Evolutionary conservation across 2,329 filamentous ascomycete species (phyloP).

Genomic region (Fusarium armeniacum): DNA sequence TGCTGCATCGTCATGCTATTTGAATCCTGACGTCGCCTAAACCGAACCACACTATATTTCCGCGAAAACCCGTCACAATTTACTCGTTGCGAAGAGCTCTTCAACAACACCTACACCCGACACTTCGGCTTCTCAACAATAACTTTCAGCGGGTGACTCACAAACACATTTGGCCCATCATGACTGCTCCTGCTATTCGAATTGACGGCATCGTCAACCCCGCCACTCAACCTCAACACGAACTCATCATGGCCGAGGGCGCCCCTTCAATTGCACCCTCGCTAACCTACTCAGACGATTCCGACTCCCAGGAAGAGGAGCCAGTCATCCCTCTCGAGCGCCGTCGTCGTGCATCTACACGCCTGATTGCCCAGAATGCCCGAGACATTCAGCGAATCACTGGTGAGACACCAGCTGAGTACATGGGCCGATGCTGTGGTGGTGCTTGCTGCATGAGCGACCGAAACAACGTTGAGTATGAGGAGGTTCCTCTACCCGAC

Average conservation of each 20-base stretch:
- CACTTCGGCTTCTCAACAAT: slow-evolving; percentile 19
- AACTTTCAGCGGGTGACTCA: slow-evolving; percentile 26
- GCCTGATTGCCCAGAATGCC: slow-evolving; percentile 74
- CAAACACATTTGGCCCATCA: slow-evolving; percentile 41
- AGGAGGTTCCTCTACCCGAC: slow-evolving; percentile 73
- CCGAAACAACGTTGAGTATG: slow-evolving; percentile 64
- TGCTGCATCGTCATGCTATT: slow-evolving; percentile 45
- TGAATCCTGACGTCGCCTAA: slow-evolving; percentile 42
- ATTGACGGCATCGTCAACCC: slow-evolving; percentile 56
- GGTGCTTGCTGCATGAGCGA: slow-evolving; percentile 73
- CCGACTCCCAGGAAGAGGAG: slow-evolving; percentile 69
- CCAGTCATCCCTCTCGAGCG: slow-evolving; percentile 60
- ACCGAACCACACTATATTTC: slow-evolving; percentile 8
- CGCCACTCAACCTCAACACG: slow-evolving; percentile 57
- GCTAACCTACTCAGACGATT: slow-evolving; percentile 73
- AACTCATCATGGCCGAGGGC: slow-evolving; percentile 62
- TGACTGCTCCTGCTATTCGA: slow-evolving; percentile 50
- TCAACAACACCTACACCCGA: slow-evolving; percentile 32
- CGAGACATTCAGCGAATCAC: slow-evolving; percentile 74
- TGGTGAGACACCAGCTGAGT: slow-evolving; percentile 72
- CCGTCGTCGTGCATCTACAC: slow-evolving; percentile 76
- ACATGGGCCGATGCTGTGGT: slow-evolving; percentile 74
- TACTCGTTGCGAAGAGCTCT: slow-evolving; percentile 40
- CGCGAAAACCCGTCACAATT: slow-evolving; percentile 32
- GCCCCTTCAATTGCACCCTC: slow-evolving; percentile 70